Conservation (phyloP, 225 moss, liverwort and hornwort genomes). For the Climacium dendroides region DNA sequence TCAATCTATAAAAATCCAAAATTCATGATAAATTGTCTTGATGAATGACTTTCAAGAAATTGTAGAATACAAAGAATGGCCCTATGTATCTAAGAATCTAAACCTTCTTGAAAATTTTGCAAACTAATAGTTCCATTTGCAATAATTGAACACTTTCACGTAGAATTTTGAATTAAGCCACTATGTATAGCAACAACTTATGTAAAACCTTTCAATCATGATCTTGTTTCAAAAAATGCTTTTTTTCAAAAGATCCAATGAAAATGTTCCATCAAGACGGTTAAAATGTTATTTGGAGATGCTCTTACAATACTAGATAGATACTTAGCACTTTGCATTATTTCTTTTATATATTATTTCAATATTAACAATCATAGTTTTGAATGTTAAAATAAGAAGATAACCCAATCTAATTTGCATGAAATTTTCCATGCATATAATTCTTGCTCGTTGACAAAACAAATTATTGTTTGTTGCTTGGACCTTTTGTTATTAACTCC, state of each 20-base stretch:
- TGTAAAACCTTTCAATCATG: background rate
- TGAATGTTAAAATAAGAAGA: background rate
- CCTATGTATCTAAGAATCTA: background rate
- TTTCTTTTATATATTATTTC: background rate
- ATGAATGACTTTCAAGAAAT: background rate
- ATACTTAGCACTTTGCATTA: accelerated
- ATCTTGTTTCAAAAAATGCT: no score
- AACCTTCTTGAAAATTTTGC: background rate
- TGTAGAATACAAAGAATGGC: accelerated
- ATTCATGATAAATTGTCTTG: no score
- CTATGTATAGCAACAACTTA: background rate
- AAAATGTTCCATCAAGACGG: accelerated
- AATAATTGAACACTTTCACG: background rate
- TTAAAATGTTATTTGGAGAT: accelerated
- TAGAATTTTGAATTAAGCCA: background rate
- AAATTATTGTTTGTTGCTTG: background rate
- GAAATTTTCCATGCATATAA: accelerated
- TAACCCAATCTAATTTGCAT: accelerated
- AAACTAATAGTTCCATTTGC: background rate
- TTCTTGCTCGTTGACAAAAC: accelerated
- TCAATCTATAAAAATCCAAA: no score
- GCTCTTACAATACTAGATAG: accelerated
- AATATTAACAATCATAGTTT: background rate
- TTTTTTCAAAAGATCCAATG: accelerated
- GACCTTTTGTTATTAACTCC: no score